Evolutionary conservation across 352 stramenopile species (phyloP).

Genomic region (Halophytophthora batemanensis): DNA sequence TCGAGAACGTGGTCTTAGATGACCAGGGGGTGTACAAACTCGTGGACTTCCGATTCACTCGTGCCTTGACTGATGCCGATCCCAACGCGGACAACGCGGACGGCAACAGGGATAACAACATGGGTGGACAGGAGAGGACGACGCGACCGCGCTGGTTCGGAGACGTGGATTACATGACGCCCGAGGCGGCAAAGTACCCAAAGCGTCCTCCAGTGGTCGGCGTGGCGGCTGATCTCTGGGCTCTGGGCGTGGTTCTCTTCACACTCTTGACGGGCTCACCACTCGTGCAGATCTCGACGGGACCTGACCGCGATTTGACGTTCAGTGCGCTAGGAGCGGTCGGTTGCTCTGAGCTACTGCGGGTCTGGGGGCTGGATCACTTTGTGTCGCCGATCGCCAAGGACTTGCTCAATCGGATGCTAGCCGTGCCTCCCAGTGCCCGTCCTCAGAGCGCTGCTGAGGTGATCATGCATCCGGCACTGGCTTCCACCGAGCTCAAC

Average conservation of each 20-base stretch:
- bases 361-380: constrained; percentile 20
- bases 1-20: constrained; percentile 40
- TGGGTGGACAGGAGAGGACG: too few species aligned
- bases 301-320: constrained; percentile 1
- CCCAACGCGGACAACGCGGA: not conserved
- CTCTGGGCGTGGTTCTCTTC: constrained; percentile 37
- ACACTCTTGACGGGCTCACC: constrained; percentile 31
- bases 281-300: constrained; percentile 15
- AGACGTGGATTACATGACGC: constrained; percentile 6
- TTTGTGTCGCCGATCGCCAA: constrained; percentile 4
- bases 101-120: too few species aligned
- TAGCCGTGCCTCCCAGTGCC: not conserved
- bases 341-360: constrained; percentile 19
- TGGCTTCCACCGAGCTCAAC: too few species aligned
- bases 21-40: constrained; percentile 33
- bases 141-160: not conserved
- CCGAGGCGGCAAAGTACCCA: constrained; percentile 4
- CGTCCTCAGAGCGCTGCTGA: too few species aligned
- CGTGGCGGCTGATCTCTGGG: constrained; percentile 25
- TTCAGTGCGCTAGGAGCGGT: constrained; percentile 12
- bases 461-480: too few species aligned
- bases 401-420: constrained; percentile 9
- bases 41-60: constrained; percentile 32
- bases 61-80: constrained; percentile 2
- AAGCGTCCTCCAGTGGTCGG: not conserved